Evolutionary conservation across 75 land plant species (phyloP).

Genomic region (Cunninghamia lanceolata): DNA sequence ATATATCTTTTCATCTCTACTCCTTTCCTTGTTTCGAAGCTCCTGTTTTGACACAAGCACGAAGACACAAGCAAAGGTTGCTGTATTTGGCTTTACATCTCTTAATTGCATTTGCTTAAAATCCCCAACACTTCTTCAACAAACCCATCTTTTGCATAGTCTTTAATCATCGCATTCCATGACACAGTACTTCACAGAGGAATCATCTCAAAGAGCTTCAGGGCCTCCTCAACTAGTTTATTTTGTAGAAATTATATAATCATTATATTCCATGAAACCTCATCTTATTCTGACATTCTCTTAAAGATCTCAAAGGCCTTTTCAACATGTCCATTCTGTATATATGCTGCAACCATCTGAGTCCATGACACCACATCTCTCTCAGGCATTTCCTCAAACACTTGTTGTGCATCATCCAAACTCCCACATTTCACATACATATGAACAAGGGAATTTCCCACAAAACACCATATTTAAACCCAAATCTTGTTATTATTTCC

Average conservation of each 20-base stretch:
- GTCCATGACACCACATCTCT: conserved; percentile 15
- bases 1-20: too few species aligned
- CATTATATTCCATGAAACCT: conserved; percentile 10
- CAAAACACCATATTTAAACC: too few species aligned
- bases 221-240: neutral
- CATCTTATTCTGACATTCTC: neutral
- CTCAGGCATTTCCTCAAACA: conserved; percentile 7
- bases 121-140: neutral
- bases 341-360: conserved; percentile 1
- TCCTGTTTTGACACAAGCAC: too few species aligned
- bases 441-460: neutral
- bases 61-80: too few species aligned
- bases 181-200: neutral
- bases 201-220: neutral
- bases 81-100: too few species aligned
- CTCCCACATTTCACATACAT: conserved; percentile 2
- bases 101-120: neutral
- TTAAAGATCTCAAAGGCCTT: neutral
- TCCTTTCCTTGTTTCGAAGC: too few species aligned
- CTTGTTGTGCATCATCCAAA: conserved; percentile 2
- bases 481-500: too few species aligned
- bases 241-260: neutral
- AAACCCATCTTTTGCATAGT: neutral
- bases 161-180: conserved; percentile 12
- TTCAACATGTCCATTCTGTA: neutral